Conservation (phyloP, 495 filamentous ascomycete species). For the Aspergillus indologenus region DNA sequence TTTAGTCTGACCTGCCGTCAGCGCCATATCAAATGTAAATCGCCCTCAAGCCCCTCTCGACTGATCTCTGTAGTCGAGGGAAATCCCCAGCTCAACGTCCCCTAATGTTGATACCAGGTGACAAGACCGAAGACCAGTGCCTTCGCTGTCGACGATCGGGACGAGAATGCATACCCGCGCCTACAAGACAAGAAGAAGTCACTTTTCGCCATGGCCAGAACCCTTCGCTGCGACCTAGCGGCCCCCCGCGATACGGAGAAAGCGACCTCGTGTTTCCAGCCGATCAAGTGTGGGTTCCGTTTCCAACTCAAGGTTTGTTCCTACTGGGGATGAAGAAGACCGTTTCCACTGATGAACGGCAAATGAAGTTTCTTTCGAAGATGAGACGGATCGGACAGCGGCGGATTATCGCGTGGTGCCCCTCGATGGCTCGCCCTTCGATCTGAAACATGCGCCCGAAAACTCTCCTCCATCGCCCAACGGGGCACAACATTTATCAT, state of each 20-base stretch:
- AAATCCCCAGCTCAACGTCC: neutral
- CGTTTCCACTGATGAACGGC: neutral
- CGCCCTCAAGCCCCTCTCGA: slow-evolving; percentile 4
- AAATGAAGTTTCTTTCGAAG: slow-evolving; percentile 37
- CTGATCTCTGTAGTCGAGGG: no score
- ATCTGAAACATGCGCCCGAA: slow-evolving; percentile 26
- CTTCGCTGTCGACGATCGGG: slow-evolving; percentile 44
- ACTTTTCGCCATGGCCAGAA: slow-evolving; percentile 47
- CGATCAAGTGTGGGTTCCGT: slow-evolving; percentile 38
- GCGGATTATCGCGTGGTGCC: slow-evolving; percentile 40
- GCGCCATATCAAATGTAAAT: slow-evolving; percentile 46
- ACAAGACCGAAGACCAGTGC: slow-evolving; percentile 40
- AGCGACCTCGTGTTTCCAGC: slow-evolving; percentile 40
- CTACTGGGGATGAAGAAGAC: neutral
- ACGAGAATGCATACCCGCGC: slow-evolving; percentile 41
- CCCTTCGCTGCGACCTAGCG: slow-evolving; percentile 37
- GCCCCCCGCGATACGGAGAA: slow-evolving; percentile 44
- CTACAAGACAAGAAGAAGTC: slow-evolving; percentile 40
- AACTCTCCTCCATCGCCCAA: slow-evolving; percentile 29
- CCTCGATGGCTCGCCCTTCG: slow-evolving; percentile 17
- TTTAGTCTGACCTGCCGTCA: slow-evolving; percentile 44
- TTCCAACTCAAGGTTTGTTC: slow-evolving; percentile 31
- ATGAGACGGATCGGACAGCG: slow-evolving; percentile 43
- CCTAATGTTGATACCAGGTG: slow-evolving; percentile 29
- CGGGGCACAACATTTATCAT: slow-evolving; percentile 23